A percentile compares a stretch with the other conserved stretches of the same genome.
These are phyloP conservation scores for Dendrobium huoshanense DNA, from an alignment of 106 monocot genomes.

Conservation along the genomic window DNA sequence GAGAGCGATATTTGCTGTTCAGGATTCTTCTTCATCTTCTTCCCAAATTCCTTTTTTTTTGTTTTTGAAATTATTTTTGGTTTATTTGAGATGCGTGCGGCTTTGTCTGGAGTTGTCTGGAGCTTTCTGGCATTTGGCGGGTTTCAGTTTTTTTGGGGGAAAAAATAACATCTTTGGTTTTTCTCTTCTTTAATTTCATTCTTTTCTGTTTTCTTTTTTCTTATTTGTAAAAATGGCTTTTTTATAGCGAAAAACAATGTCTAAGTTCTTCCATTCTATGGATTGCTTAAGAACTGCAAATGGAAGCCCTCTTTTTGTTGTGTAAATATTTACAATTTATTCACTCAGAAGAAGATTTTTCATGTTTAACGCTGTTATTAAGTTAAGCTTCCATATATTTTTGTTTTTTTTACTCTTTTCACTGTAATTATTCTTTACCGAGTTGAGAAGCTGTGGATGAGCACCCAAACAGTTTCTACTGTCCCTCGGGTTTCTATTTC, in stretches of 20 bases:
- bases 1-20: not conserved
- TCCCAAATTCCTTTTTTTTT: not conserved
- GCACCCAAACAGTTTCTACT: not conserved
- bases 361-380: not conserved
- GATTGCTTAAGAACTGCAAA: too few species aligned
- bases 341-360: not conserved
- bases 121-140: not conserved
- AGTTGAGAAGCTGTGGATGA: not conserved
- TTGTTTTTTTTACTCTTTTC: not conserved
- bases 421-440: not conserved
- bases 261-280: too few species aligned
- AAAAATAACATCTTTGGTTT: not conserved
- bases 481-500: not conserved
- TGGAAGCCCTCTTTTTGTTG: not conserved
- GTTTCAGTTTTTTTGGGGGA: not conserved
- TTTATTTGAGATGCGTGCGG: not conserved
- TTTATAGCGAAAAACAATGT: not conserved
- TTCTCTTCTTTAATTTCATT: not conserved
- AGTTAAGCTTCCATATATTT: not conserved
- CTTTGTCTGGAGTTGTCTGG: not conserved
- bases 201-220: not conserved
- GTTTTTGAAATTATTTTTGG: not conserved
- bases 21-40: not conserved
- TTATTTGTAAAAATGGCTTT: not conserved
- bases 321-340: not conserved